Percentiles rank a stretch among this genome's conserved stretches.
Evolutionary conservation across 2,329 filamentous ascomycete genomes (phyloP).

Genomic region (Pezicula carpinea): DNA sequence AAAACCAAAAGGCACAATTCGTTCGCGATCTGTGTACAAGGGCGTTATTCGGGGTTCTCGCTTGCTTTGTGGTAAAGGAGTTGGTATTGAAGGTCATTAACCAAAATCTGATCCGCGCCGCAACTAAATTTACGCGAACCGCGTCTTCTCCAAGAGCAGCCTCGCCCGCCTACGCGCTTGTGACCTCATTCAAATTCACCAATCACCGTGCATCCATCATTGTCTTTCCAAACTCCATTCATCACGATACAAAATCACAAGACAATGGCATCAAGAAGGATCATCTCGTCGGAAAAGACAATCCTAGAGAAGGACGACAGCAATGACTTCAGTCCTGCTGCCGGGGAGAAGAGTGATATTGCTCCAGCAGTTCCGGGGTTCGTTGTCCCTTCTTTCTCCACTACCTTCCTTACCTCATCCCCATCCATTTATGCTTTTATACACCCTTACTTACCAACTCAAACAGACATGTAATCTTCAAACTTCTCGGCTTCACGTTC

Average conservation of each 20-base stretch:
- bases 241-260: constrained; percentile 6
- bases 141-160: background rate
- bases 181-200: no score
- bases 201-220: background rate
- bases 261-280: constrained; percentile 67
- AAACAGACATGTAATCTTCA: constrained; percentile 74
- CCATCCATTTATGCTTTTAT: background rate
- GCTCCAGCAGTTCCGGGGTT: constrained; percentile 80
- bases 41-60: no score
- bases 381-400: constrained; percentile 28
- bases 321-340: constrained; percentile 32
- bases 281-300: constrained; percentile 61
- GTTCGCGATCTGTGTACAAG: no score
- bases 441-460: constrained; percentile 3
- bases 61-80: no score
- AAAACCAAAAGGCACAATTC: no score
- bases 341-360: constrained; percentile 62
- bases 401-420: background rate
- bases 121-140: background rate
- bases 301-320: constrained; percentile 56
- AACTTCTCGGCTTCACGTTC: constrained; percentile 83
- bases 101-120: background rate
- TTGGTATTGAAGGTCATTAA: no score
- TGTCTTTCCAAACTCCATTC: background rate
- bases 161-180: no score